These are phyloP conservation scores for Fusarium mangiferae DNA, from an alignment of 2,329 filamentous ascomycete genomes.

Conservation along the genomic window DNA sequence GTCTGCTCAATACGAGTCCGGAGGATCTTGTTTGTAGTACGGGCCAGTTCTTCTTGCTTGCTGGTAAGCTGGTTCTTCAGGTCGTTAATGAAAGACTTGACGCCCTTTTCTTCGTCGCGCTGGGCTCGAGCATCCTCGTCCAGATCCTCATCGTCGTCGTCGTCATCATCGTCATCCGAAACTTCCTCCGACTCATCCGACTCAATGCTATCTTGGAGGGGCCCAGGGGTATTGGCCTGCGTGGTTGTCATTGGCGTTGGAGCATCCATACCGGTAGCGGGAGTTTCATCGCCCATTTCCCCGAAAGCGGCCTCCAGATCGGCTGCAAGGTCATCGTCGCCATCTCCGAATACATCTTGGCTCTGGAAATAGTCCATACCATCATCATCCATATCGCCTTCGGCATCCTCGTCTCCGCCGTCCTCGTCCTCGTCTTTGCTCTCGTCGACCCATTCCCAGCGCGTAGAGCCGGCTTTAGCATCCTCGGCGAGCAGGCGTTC, in stretches of 20 bases:
- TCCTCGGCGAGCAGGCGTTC: conserved; percentile 79
- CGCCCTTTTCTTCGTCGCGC: conserved; percentile 62
- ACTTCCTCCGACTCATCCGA: conserved; percentile 52
- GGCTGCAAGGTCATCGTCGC: conserved; percentile 63
- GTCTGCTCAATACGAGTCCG: conserved; percentile 60
- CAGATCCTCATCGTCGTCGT: conserved; percentile 64
- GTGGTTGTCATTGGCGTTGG: conserved; percentile 58
- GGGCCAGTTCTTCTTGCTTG: conserved; percentile 57
- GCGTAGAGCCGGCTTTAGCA: conserved; percentile 66
- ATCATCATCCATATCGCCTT: conserved; percentile 57
- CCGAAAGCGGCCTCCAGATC: conserved; percentile 66
- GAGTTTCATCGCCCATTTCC: conserved; percentile 53
- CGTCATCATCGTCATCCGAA: conserved; percentile 61
- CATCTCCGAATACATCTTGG: conserved; percentile 47
- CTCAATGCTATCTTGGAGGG: conserved; percentile 59
- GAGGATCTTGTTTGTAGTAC: conserved; percentile 59
- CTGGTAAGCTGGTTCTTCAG: conserved; percentile 62
- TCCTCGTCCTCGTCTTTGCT: conserved; percentile 55
- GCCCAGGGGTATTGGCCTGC: conserved; percentile 57
- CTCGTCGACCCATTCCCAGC: conserved; percentile 73
- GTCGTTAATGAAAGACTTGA: conserved; percentile 64
- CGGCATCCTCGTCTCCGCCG: conserved; percentile 62
- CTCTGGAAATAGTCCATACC: conserved; percentile 53
- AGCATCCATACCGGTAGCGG: conserved; percentile 55
- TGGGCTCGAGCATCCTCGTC: conserved; percentile 64